Conservation (phyloP, 306 rosid genomes). For the Mucuna pruriens region DNA sequence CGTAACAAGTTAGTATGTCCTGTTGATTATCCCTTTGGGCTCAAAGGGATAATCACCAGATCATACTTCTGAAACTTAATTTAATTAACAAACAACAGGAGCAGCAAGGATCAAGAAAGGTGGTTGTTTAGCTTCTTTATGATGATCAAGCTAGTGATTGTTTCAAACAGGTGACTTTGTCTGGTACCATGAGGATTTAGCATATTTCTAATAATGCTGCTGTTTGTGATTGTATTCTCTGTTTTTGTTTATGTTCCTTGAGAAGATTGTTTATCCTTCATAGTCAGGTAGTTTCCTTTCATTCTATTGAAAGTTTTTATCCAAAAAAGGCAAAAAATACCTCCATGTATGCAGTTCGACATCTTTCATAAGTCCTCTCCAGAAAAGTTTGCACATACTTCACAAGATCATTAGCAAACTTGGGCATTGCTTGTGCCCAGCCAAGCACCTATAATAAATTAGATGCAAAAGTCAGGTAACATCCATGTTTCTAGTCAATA, state of each 20-base stretch:
- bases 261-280: not conserved
- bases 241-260: conserved; percentile 13
- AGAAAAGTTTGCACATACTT: conserved; percentile 96
- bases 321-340: conserved; percentile 41
- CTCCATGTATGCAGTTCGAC: conserved; percentile 98
- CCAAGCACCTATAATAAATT: conserved; percentile 82
- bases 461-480: conserved; percentile 33
- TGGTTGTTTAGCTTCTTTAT: conserved; percentile 16
- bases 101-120: not conserved
- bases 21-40: not conserved
- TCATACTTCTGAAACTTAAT: conserved; percentile 25
- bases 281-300: not conserved
- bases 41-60: not conserved
- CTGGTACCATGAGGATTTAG: conserved; percentile 5
- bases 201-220: not conserved
- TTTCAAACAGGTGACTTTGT: conserved; percentile 27
- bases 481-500: conserved; percentile 18
- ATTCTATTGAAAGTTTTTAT: not conserved
- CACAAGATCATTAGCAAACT: conserved; percentile 89
- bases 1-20: not conserved
- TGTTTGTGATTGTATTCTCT: not conserved
- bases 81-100: conserved; percentile 13
- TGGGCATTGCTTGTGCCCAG: conserved; percentile 99
- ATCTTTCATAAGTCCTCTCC: conserved; percentile 97
- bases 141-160: conserved; percentile 12